Conservation (phyloP, 176 grass and related monocot genomes). For the Phoenix dactylifera region DNA sequence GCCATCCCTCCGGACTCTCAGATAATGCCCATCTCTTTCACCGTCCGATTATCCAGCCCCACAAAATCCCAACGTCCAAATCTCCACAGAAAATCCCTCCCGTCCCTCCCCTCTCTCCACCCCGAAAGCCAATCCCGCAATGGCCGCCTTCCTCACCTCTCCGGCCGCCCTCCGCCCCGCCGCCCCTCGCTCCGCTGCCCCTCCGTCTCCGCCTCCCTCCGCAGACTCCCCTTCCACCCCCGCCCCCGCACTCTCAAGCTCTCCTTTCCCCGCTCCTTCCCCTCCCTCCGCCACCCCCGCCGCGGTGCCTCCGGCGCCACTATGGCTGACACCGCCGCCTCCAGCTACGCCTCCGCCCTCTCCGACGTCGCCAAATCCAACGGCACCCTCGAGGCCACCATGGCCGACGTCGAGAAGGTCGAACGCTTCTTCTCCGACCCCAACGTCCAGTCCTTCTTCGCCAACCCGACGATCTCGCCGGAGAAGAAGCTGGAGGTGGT, state of each 20-base stretch:
- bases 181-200: constrained; percentile 36
- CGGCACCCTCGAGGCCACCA: constrained; percentile 44
- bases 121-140: background rate
- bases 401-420: constrained; percentile 65
- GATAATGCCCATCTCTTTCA: no score
- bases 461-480: constrained; percentile 52
- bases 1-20: no score
- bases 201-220: constrained; percentile 30
- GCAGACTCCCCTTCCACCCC: constrained; percentile 10
- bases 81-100: no score
- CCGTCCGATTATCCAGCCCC: no score
- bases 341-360: constrained; percentile 38
- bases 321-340: constrained; percentile 17
- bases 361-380: constrained; percentile 44
- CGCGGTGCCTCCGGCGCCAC: constrained; percentile 5
- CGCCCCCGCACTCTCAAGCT: constrained; percentile 38
- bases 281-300: constrained; percentile 9
- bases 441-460: constrained; percentile 60
- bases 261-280: background rate
- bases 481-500: constrained; percentile 56
- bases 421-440: constrained; percentile 55
- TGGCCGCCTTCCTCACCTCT: constrained; percentile 17
- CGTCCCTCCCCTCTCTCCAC: no score
- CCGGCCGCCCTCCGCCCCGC: constrained; percentile 25
- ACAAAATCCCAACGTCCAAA: no score